A percentile compares a stretch with the other conserved stretches of the same genome.
These are phyloP conservation scores for Paramyrothecium sp. DNA, from an alignment of 2,329 filamentous ascomycete genomes.

Conservation along the genomic window DNA sequence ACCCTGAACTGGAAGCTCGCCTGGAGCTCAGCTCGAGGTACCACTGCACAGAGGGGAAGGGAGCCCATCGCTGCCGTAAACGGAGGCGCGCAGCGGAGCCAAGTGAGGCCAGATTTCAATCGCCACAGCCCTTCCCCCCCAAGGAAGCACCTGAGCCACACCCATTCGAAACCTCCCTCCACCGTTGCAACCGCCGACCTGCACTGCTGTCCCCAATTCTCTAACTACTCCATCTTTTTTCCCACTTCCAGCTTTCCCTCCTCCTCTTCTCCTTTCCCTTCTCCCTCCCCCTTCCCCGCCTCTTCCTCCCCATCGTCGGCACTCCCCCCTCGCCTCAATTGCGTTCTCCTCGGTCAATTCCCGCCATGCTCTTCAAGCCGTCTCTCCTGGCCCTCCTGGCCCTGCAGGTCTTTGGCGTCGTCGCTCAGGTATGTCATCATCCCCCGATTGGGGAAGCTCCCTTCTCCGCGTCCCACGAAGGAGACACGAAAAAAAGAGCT, in stretches of 20 bases:
- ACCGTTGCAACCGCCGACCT: constrained; percentile 17
- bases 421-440: constrained; percentile 56
- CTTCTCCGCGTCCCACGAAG: not conserved
- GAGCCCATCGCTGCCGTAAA: no score
- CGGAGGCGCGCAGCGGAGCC: not conserved
- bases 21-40: no score
- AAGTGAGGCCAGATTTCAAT: not conserved
- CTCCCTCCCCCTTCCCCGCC: constrained; percentile 5
- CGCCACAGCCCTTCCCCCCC: not conserved
- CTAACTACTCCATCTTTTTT: constrained; percentile 5
- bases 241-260: constrained; percentile 4
- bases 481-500: no score
- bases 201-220: constrained; percentile 1
- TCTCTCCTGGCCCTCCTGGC: constrained; percentile 71
- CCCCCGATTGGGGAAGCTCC: not conserved
- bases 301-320: constrained; percentile 2
- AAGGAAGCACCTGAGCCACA: not conserved
- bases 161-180: not conserved
- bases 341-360: constrained; percentile 3
- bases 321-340: constrained; percentile 3
- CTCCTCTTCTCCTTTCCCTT: constrained; percentile 8
- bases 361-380: constrained; percentile 70
- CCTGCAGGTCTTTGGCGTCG: constrained; percentile 63
- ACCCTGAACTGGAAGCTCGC: no score
- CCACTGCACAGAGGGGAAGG: no score